Base-by-base conservation (phyloP, 148 eudicot species). In the Pouteria glomerata region DNA sequence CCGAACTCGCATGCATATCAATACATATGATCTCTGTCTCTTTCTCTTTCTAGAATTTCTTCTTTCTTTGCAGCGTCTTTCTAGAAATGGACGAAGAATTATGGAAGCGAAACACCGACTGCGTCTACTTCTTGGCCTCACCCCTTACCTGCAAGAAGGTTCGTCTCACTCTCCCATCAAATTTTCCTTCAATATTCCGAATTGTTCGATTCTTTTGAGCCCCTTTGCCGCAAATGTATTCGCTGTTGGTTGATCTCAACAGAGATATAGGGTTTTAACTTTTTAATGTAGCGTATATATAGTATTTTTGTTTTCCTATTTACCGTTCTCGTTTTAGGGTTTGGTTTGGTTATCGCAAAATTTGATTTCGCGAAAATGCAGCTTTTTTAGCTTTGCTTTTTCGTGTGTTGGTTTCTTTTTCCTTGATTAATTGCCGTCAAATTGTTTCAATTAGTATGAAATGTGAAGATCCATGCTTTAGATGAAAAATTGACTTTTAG, bases 131-230 rank as follows among this genome's bases (percentile, higher is more conserved):
- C 78, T 66, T 90, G 76, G 85, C 92, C 26, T 90, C 90, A 70
- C 96, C 96, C 34, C 85, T 86, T 83, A 86, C 92, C 67, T 88
- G 96, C 87, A 90, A 81, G 71, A 90, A 90, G 92, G 96, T 88
- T 55, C 35, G 63, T 23, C 35, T 24, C 53, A 11, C 62, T 30
- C 41, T n/a, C n/a, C n/a, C n/a, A n/a, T n/a, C 63, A 30, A 33
- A 6, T 27, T 33, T n/a, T n/a, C n/a, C n/a, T n/a, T n/a, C n/a
- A n/a, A n/a, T n/a, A n/a, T n/a, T n/a, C n/a, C n/a, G 1, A 3
- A 33, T 57, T 74, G 3, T 13, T 53, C 44, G 13, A 8, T 33
- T 4, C 29, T 4, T 30, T 63, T 48, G 15, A 15, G 34, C 23
- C 44, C 5, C 12, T 16, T 31, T 50, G 4, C 27, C 8, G 21